A percentile compares a stretch with the other conserved stretches of the same genome.
Conservation (phyloP, 2,329 filamentous ascomycete genomes). For the Trichoderma polysporum region DNA sequence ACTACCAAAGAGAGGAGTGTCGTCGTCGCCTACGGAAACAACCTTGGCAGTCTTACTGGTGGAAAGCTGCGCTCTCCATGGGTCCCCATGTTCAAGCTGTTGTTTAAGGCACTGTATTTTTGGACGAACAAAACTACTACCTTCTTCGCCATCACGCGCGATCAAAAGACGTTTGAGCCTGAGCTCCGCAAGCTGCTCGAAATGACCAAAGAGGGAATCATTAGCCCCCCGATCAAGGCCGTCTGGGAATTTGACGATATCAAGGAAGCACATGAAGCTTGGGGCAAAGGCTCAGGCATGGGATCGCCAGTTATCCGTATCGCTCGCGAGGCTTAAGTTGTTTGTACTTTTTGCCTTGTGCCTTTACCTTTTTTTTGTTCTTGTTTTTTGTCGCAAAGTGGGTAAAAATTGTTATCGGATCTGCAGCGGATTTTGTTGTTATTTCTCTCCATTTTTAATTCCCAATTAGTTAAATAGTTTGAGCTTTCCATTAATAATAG, state of each 20-base stretch:
- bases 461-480: background rate
- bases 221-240: conserved; percentile 40
- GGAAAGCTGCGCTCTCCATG: conserved; percentile 36
- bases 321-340: background rate
- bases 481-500: background rate
- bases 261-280: conserved; percentile 38
- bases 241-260: conserved; percentile 44
- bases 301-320: conserved; percentile 39
- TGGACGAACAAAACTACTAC: conserved; percentile 33
- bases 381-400: background rate
- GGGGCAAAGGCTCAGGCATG: conserved; percentile 37
- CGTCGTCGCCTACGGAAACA: conserved; percentile 41
- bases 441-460: background rate
- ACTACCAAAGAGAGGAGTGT: conserved; percentile 35
- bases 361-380: background rate
- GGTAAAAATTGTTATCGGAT: background rate
- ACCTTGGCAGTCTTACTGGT: conserved; percentile 33
- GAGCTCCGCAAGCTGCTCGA: conserved; percentile 34
- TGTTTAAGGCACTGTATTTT: conserved; percentile 31
- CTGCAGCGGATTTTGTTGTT: background rate
- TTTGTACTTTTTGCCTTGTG: background rate
- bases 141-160: conserved; percentile 40
- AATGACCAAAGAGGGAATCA: conserved; percentile 33
- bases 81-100: conserved; percentile 36
- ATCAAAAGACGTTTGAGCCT: conserved; percentile 34